Evolutionary conservation across 169 alveolate species (phyloP).

Genomic region (Plasmodium fragile): DNA sequence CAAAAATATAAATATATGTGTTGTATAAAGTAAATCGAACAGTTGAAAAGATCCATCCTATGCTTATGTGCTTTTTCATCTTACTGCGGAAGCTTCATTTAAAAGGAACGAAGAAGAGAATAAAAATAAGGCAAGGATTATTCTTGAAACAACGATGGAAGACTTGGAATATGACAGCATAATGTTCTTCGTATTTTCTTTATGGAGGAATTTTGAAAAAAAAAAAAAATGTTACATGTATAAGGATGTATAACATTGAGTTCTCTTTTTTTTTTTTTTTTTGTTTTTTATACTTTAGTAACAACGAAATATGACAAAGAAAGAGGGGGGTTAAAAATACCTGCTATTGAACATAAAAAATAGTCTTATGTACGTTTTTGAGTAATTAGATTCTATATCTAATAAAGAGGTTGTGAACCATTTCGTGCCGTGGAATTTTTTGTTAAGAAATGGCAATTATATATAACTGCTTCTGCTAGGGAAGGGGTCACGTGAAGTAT

Average conservation of each 20-base stretch:
- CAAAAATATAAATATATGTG: neutral
- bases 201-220: neutral
- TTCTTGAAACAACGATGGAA: neutral
- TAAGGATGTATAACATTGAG: neutral
- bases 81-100: neutral
- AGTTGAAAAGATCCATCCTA: neutral
- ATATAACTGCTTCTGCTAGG: neutral
- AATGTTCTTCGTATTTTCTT: neutral
- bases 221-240: neutral
- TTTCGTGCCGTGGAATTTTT: neutral
- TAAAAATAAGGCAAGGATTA: neutral
- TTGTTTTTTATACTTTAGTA: neutral
- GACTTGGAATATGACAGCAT: neutral
- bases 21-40: neutral
- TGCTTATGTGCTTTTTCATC: neutral
- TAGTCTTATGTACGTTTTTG: neutral
- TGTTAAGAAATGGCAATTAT: neutral
- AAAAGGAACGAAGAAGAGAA: neutral
- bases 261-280: conserved; percentile 4
- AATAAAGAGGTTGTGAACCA: neutral
- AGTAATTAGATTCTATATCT: neutral
- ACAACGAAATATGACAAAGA: neutral
- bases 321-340: neutral
- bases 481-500: neutral
- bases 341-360: neutral